phyloP scores from a whole-genome alignment of 139 green algal genomes.

The Volvox reticuliferus region DNA sequence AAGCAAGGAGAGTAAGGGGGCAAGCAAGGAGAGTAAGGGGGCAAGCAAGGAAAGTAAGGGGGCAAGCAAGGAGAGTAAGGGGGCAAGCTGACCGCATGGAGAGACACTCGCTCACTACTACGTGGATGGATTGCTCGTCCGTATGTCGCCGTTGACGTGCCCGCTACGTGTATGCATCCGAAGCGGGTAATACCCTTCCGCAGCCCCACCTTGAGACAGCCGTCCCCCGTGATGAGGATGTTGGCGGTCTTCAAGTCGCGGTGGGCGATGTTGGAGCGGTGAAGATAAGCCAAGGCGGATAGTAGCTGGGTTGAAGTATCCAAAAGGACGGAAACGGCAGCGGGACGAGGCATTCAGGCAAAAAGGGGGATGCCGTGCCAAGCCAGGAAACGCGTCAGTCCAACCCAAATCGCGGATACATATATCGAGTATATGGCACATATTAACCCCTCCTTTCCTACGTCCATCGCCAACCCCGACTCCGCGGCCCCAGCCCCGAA shows the following conservation, averaged over 20 bases:
- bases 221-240: conserved; percentile 49
- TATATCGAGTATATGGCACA: background rate
- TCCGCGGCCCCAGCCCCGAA: background rate
- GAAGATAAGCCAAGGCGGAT: conserved; percentile 48
- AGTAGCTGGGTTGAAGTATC: conserved; percentile 23
- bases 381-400: background rate
- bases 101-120: too few species aligned
- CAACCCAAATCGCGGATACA: background rate
- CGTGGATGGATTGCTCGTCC: too few species aligned
- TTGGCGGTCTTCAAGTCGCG: conserved; percentile 59
- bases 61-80: background rate
- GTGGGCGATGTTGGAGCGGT: conserved; percentile 52
- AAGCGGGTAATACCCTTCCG: background rate
- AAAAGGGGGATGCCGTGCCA: background rate
- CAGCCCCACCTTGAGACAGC: conserved; percentile 48
- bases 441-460: background rate
- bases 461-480: background rate
- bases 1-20: background rate
- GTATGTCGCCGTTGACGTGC: background rate
- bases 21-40: background rate
- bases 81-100: background rate
- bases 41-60: background rate
- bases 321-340: background rate
- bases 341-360: background rate
- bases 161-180: background rate